Evolutionary conservation across 2,329 filamentous ascomycete species (phyloP), one percentile per base, ranked within the genome.

Genomic region (Pseudocercospora musae): DNA sequence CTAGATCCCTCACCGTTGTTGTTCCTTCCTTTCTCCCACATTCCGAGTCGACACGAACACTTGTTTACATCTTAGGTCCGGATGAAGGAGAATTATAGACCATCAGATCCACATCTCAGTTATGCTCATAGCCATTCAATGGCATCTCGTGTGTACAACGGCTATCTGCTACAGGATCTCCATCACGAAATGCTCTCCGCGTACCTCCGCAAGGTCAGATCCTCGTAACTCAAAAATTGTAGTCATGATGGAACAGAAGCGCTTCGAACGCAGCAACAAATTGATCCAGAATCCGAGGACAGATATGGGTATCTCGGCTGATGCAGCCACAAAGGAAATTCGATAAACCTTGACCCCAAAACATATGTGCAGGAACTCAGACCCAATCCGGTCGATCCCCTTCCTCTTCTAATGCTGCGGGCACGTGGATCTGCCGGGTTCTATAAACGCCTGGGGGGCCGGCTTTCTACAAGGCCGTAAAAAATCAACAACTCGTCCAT

Each of bases 181-280:
- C 44, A 48, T 21, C 20, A 11, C 44, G 10, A 48, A 25, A 25
- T 48, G 21, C 44, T 15, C 13, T 25, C 44, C 44, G 44, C 44
- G 21, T 48, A 25, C 44, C 44, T 23, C 44, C 44, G 44, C 44
- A 25, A 48, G 44, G 44, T 48, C 21, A 21, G 44, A 18, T 48
- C n/a, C 15, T 52, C 48, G 5, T 29, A 25, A 52, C 48, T 27
- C 48, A 25, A 29, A n/a, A 52, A 29, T 25, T 10, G 25, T 4
- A 52, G 48, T 11, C 15, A 29, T 15, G n/a, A 13, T 27, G 48
- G 25, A 29, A 62, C 27, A 48, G 52, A 58, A 58, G 49, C 60
- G 60, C 60, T 62, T 49, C 23, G 60, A 62, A 62, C 60, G 60
- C 60, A 62, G 60, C 56, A 62, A 50, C 44, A 46, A 40, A 46